Base-by-base conservation (phyloP, 805 yeast species). In the Maudiozyma barnettii region DNA sequence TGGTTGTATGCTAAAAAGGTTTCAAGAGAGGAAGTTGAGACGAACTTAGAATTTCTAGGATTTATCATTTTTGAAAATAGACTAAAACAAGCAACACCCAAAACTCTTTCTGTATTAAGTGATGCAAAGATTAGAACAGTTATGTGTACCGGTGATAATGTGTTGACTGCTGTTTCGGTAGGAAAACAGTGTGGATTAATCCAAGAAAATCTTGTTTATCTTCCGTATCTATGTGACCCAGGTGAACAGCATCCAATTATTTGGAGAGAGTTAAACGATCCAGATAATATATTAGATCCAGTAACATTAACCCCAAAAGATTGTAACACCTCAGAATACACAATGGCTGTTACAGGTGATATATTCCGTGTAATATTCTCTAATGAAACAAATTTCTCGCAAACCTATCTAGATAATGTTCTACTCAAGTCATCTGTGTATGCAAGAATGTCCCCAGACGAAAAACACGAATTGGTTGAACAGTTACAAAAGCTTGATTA, bases 391-490 rank as follows among this genome's bases (percentile, higher is more conserved):
- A 43, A 59, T 20, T 49, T 60, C 7, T 53, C 68, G 52, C 65
- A 69, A 16, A 62, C 59, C 1, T 73, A 70, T 60, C 76, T 75
- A 38, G 77, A 77, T 43, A 71, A 69, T 22, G 74, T 93, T 62
- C 71, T 93, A 46, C 70, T 88, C 70, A 79, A 77, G 51, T 80
- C 89, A 49, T 77, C 81, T 41, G 77, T 93, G 4, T 93, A 82
- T 69, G 98, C 99, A 0, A 74, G 99, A 53, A 93, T 93, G 99
- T 90, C 98, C 0, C 99, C 99, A 0, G 99, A 95, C 65, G 99
- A 93, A 64, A 93, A 93, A 60, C 96, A 93, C 64, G 99, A 93
- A 66, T 71, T 93, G 43, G 96, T 93, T 33, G 90, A 85, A 57
- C 87, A 84, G 61, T 68, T 93, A 13, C 96, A 89, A 63, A 74